Conservation (phyloP, 768 basidiomycete genomes). For the Auricularia heimuer region DNA sequence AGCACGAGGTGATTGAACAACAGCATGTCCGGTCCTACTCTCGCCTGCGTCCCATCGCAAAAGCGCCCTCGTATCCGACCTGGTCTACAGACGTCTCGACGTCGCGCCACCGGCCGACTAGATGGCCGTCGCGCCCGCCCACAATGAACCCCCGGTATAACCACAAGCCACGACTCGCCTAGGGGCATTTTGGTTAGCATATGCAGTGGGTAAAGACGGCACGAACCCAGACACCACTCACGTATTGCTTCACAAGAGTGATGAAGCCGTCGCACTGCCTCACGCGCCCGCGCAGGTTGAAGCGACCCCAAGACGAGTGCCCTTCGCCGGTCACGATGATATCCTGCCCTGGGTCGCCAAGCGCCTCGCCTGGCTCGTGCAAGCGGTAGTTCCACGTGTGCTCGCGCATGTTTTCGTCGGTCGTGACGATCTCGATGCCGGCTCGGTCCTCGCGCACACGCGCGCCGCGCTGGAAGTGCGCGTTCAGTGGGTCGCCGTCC, state of each 20-base stretch:
- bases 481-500: constrained; percentile 52
- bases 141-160: constrained; percentile 78
- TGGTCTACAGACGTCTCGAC: constrained; percentile 53
- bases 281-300: constrained; percentile 70
- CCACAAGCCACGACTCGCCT: constrained; percentile 69
- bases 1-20: neutral
- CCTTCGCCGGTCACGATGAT: constrained; percentile 73
- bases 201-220: neutral
- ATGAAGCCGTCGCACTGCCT: constrained; percentile 73
- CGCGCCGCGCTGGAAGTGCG: constrained; percentile 48
- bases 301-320: constrained; percentile 88
- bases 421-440: constrained; percentile 17
- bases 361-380: constrained; percentile 7
- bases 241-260: constrained; percentile 78
- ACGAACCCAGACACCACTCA: constrained; percentile 23
- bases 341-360: constrained; percentile 34
- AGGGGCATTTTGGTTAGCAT: constrained; percentile 13
- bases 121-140: constrained; percentile 54
- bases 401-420: constrained; percentile 26
- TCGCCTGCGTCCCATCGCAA: constrained; percentile 20
- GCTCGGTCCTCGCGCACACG: constrained; percentile 37
- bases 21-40: neutral
- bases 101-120: constrained; percentile 84
- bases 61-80: constrained; percentile 80
- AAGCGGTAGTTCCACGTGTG: neutral